phyloP scores from a whole-genome alignment of 2,329 filamentous ascomycete species.

The Aspergillus uvarum region DNA sequence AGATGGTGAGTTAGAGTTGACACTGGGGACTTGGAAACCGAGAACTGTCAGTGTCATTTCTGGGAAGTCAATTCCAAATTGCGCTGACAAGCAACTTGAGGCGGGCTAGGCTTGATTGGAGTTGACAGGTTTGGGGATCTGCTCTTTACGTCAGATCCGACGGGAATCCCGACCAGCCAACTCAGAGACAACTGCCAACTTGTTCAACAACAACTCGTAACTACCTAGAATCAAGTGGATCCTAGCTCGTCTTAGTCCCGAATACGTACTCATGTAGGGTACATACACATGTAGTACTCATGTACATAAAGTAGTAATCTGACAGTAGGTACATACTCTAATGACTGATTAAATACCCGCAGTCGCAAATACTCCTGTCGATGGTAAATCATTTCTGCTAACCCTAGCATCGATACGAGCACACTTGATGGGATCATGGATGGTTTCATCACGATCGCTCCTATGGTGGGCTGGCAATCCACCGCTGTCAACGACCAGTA shows the following conservation, averaged over 20 bases:
- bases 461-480: neutral
- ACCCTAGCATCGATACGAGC: neutral
- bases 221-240: neutral
- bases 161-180: neutral
- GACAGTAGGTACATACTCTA: neutral
- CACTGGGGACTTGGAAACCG: neutral
- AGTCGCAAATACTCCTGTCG: neutral
- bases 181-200: neutral
- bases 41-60: neutral
- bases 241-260: neutral
- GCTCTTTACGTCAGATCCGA: neutral
- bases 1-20: neutral
- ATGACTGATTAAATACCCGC: neutral
- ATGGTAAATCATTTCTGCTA: neutral
- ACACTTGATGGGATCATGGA: neutral
- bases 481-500: neutral
- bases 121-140: neutral
- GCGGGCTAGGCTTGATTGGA: neutral
- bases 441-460: neutral
- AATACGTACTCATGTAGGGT: no score
- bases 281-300: no score
- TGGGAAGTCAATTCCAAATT: neutral
- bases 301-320: neutral
- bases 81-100: neutral
- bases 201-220: neutral